phyloP scores from a whole-genome alignment of 1,284 basidiomycete genomes.

The Moesziomyces globuligerus region DNA sequence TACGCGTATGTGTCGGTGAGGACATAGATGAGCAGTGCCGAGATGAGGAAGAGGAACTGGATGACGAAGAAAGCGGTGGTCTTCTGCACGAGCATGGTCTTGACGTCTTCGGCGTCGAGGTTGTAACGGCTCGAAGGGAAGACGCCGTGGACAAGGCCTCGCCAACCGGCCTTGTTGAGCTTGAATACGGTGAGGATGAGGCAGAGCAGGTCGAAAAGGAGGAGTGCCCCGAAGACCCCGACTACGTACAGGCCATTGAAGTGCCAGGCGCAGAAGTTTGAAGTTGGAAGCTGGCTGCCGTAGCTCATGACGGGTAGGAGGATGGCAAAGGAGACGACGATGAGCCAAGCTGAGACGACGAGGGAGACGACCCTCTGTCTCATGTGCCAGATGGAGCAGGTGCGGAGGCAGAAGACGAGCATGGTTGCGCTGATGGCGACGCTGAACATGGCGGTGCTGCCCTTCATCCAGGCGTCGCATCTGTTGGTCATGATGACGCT shows the following conservation, averaged over 20 bases:
- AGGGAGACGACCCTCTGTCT: slow-evolving; percentile 35
- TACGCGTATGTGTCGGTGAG: slow-evolving; percentile 37
- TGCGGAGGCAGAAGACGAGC: slow-evolving; percentile 57
- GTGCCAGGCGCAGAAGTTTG: slow-evolving; percentile 52
- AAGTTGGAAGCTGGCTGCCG: slow-evolving; percentile 32
- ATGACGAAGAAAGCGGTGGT: slow-evolving; percentile 55
- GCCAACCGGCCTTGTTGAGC: slow-evolving; percentile 55
- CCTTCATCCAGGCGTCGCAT: slow-evolving; percentile 43
- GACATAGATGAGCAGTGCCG: slow-evolving; percentile 45
- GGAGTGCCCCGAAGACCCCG: slow-evolving; percentile 39
- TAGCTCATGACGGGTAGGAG: slow-evolving; percentile 43
- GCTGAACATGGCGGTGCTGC: slow-evolving; percentile 45
- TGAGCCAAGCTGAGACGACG: slow-evolving; percentile 47
- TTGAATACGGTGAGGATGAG: slow-evolving; percentile 52
- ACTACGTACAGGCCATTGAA: slow-evolving; percentile 45
- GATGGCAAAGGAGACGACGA: slow-evolving; percentile 42
- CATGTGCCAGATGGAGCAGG: slow-evolving; percentile 57
- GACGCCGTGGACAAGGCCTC: slow-evolving; percentile 39
- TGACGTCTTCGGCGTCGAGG: slow-evolving; percentile 53
- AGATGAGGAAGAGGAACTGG: slow-evolving; percentile 53
- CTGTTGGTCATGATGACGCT: slow-evolving; percentile 43
- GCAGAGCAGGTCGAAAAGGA: slow-evolving; percentile 51
- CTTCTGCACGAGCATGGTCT: slow-evolving; percentile 57
- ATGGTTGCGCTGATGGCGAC: slow-evolving; percentile 51
- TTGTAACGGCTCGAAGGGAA: slow-evolving; percentile 35